phyloP scores from a whole-genome alignment of 202 grass and related monocot species.

The Dendrocalamus latiflorus region DNA sequence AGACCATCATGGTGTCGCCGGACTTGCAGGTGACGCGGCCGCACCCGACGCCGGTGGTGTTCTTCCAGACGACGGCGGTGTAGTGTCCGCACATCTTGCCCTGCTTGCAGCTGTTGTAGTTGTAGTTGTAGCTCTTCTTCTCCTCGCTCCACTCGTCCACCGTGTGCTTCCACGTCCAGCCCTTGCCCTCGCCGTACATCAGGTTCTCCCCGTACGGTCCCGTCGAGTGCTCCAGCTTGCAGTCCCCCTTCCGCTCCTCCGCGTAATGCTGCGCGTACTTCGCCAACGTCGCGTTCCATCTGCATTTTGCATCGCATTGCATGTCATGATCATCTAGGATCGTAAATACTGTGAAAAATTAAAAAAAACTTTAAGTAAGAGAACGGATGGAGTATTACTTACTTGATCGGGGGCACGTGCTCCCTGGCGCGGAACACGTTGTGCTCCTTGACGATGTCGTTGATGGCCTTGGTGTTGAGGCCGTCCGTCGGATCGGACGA shows the following conservation, averaged over 20 bases:
- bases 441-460: conserved; percentile 40
- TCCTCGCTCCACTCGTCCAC: conserved; percentile 51
- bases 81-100: conserved; percentile 58
- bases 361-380: no score
- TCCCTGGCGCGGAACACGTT: conserved; percentile 30
- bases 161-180: conserved; percentile 35
- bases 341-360: no score
- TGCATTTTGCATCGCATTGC: not conserved
- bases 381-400: not conserved
- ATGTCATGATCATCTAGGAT: not conserved
- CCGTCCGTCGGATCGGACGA: not conserved
- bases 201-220: conserved; percentile 66
- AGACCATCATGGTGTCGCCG: conserved; percentile 43
- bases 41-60: conserved; percentile 47
- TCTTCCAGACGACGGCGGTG: conserved; percentile 60
- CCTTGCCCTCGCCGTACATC: conserved; percentile 23
- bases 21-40: conserved; percentile 34
- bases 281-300: conserved; percentile 46
- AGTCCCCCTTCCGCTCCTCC: conserved; percentile 27
- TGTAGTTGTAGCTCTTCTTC: conserved; percentile 56
- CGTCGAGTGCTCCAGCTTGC: conserved; percentile 49
- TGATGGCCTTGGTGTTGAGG: conserved; percentile 19
- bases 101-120: conserved; percentile 28
- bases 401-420: conserved; percentile 28
- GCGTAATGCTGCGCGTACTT: conserved; percentile 42